Base-by-base conservation (phyloP, 1,284 basidiomycete species). In the Apiotrichum domesticum region DNA sequence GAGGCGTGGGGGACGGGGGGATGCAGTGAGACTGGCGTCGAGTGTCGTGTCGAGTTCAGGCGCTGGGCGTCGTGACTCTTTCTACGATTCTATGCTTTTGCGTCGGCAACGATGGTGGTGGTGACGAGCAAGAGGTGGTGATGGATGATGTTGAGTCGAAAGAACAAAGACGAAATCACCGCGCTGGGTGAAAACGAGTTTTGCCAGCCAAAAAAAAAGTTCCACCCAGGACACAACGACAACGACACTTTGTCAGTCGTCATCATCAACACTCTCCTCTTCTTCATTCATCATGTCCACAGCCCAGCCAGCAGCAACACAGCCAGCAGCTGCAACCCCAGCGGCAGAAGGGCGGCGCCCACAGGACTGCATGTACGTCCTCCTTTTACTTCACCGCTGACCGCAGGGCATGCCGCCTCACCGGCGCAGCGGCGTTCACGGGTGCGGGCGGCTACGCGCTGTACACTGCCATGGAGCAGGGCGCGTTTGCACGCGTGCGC, bases 401-500 rank as follows among this genome's bases (percentile, higher is more conserved):
- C 46, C 13, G 10, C 58, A 74, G 72, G 6, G 55, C 72, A 47
- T 76, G 74, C 63, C 69, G 71, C 37, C 48, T 75, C 13, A 69
- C 68, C 0, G 73, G 72, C 7, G 66, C 69, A 21, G 66, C 65
- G 15, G 64, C 71, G 0, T 75, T 75, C 49, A 61, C 67, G 0
- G 74, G 73, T 6, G 39, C 75, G 10, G 74, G 74, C n/a, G 43
- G 55, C 8, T 76, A 75, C 58, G 71, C 73, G 13, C 59, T 76
- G 13, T 63, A 67, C 49, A 62, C 70, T 52, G 72, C 72, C 1
- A 48, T 50, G 3, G 46, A 59, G 35, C 70, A 72, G 52, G 73
- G 73, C 35, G 69, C 73, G 6, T 74, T 75, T 45, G 56, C 56
- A 5, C 52, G 52, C 3, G 59, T 68, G 14, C 59, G 71, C 48